Base-by-base conservation (phyloP, 2,329 filamentous ascomycete species). In the Trichoderma semiorbis region DNA sequence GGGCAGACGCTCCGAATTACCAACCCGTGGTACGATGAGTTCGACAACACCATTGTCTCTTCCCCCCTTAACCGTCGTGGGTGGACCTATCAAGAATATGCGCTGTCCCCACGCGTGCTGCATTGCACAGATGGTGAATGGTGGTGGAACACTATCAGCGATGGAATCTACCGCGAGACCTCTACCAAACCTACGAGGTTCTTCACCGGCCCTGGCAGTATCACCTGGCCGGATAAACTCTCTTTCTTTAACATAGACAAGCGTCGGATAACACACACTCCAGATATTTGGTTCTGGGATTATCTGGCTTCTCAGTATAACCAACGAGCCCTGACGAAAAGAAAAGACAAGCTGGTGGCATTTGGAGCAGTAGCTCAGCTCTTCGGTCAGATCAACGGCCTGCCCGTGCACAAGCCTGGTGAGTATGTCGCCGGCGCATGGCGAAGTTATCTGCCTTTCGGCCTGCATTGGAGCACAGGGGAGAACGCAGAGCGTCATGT, bases 121-220 rank as follows among this genome's bases (percentile, higher is more conserved):
- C 64, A 67, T 53, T 67, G 64, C 21, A 67, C 64, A n/a, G 64
- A 67, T 26, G 64, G 64, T 43, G 64, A 67, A 30, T 67, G 64
- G 64, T 67, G 64, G 64, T 67, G 64, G 64, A 67, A 67, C 32
- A 34, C 32, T 14, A 67, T 67, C 10, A 43, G 32, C 34, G 50
- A 67, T n/a, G 64, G 24, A 1, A 67, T 67, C 28, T 30, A 43
- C 21, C 64, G 64, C 26, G 64, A 67, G 34, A 67, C 64, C 3
- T 67, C 64, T 5, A 43, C 32, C 12, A 7, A 67, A 0, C 47
- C 53, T 3, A 67, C 55, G 5, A 39, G 24, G 21, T 67, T 57
- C 24, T 67, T 58, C 24, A 67, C 50, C 16, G 64, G 64, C 16
- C 32, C 50, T 30, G 64, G 64, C 2, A 67, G 64, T 3, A 30